Base-by-base conservation (phyloP, 306 rosid genomes). In the Cicer judaicum region DNA sequence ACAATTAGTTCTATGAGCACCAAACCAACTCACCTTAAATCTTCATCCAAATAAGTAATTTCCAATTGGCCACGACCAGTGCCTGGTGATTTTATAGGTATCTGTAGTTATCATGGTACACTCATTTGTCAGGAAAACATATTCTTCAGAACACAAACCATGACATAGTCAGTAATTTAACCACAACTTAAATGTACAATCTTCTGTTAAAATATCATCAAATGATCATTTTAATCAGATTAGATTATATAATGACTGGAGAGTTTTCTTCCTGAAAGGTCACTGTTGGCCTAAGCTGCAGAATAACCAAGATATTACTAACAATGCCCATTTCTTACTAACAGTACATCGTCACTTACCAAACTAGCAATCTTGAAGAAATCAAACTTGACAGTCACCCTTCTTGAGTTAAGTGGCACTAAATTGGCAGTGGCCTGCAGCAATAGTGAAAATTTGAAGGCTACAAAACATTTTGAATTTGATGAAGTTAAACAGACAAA, bases 341-440 rank as follows among this genome's bases (percentile, higher is more conserved):
- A 19, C 21, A 19, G 21, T 19, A 19, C 21, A 1, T 21, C 24
- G 24, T 21, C 24, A 21, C 24, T 15, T 82, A 93, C 98, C 87
- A 91, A 68, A 68, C 89, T 83, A 57, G 83, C 91, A 47, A 93
- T 93, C 81, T 89, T 93, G 89, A 93, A 93, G 70, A 70, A 81
- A 63, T 91, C 98, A 54, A 93, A 93, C 70, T 93, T 85, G 54
- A 93, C 98, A 55, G 91, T 92, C 57, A 93, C 97, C 85, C 80
- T 93, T 78, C 80, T 89, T 29, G 97, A 75, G 78, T 88, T 91
- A 63, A 93, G 75, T 78, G 98, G 98, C 39, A 85, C 89, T 78
- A 93, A 85, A 91, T 93, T 80, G 7, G 97, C 98, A 42, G 97
- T 93, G 64, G 91, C 98, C 98, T 93, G 80, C 67, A 77, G 65